These are phyloP conservation scores for Tanacetum coccineum DNA, from an alignment of 129 eudicot genomes.

Conservation along the genomic window DNA sequence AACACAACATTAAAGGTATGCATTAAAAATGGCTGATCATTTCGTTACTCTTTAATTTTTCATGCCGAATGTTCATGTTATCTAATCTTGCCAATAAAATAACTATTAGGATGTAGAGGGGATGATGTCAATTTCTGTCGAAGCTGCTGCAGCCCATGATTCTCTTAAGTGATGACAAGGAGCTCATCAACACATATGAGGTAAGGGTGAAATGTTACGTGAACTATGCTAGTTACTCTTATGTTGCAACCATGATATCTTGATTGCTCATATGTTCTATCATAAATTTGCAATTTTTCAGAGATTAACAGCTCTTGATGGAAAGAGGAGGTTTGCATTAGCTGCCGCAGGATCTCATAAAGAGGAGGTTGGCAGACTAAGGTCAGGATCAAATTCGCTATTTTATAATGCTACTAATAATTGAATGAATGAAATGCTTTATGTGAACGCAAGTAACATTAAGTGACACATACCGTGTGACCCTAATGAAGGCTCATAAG, in stretches of 20 bases:
- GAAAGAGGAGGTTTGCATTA: slow-evolving; percentile 92
- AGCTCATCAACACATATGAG: slow-evolving; percentile 91
- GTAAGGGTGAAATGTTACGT: slow-evolving; percentile 35
- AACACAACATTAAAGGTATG: slow-evolving; percentile 91
- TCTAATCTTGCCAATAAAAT: neutral
- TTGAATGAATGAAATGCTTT: neutral
- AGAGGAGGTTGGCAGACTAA: slow-evolving; percentile 93
- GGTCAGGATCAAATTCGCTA: slow-evolving; percentile 41
- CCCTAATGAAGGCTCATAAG: no score
- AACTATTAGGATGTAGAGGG: slow-evolving; percentile 87
- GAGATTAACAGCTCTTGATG: slow-evolving; percentile 98
- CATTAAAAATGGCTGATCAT: slow-evolving; percentile 6
- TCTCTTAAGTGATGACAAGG: slow-evolving; percentile 91
- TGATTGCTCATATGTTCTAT: slow-evolving; percentile 11
- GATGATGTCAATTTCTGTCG: slow-evolving; percentile 96
- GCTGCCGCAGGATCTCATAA: slow-evolving; percentile 97
- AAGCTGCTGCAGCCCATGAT: slow-evolving; percentile 91
- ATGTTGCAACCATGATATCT: slow-evolving; percentile 7
- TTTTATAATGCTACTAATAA: neutral
- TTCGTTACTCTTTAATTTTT: neutral
- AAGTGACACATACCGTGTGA: no score
- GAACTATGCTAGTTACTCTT: neutral
- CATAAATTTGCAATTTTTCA: slow-evolving; percentile 24
- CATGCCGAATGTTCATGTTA: neutral
- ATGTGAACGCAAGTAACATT: slow-evolving; percentile 3